Evolutionary conservation across 2,329 filamentous ascomycete genomes (phyloP).

Genomic region (Nemania diffusa): DNA sequence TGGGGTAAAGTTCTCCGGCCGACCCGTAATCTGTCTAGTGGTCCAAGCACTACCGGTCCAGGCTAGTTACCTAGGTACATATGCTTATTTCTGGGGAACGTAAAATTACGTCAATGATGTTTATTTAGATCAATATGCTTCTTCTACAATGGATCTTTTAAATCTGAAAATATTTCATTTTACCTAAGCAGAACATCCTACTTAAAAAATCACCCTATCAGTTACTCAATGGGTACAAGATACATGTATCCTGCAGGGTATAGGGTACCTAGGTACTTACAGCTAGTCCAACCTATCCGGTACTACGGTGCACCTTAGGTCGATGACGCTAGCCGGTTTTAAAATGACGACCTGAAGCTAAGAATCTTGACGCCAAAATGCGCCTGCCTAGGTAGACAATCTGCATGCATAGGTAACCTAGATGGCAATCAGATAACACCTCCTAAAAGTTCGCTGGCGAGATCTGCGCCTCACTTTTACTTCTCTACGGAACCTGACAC

Average conservation of each 20-base stretch:
- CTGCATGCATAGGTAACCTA: background rate
- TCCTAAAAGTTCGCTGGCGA: constrained; percentile 11
- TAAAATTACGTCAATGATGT: background rate
- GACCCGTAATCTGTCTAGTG: constrained; percentile 3
- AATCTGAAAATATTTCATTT: background rate
- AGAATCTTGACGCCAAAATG: no score
- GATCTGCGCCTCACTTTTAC: background rate
- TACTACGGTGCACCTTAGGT: no score
- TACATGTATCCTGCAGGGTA: no score
- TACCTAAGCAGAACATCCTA: background rate
- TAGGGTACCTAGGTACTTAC: no score
- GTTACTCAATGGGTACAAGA: no score
- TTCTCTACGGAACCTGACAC: background rate
- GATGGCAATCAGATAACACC: constrained; percentile 6
- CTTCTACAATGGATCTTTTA: no score
- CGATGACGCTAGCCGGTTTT: background rate
- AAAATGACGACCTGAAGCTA: background rate
- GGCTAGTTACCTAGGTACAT: background rate
- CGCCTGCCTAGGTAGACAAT: background rate
- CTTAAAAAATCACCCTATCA: no score
- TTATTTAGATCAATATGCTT: no score
- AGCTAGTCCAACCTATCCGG: background rate
- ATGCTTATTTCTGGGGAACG: background rate
- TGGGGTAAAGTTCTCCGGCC: constrained; percentile 25
- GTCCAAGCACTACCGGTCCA: constrained; percentile 11